Base-by-base conservation (phyloP, 169 alveolate genomes). In the Ichthyophthirius multifiliis region DNA sequence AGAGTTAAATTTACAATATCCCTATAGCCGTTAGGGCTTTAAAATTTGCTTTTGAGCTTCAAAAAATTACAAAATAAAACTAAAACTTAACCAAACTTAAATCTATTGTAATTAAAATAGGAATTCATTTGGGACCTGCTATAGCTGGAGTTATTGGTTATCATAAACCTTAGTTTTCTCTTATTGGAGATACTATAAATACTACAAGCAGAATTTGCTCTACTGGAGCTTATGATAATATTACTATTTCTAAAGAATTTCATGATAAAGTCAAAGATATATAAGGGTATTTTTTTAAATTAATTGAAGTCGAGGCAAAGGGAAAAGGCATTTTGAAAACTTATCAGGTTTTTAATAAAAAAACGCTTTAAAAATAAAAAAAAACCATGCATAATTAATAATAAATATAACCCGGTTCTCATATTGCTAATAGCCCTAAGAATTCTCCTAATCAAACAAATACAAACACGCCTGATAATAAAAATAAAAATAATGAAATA, bases 111-210 rank as follows among this genome's bases (percentile, higher is more conserved):
- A 55, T 55, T 23, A 55, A 55, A 27, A 39, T 55, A 3, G 97
- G 97, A 23, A 90, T 94, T 16, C 95, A 94, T 82, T 85, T 88
- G 65, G 97, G 97, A 15, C 83, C 88, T 45, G 97, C 92, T 0
- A 91, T 92, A 13, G 93, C 96, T 5, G 97, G 96, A 6, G 96
- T 94, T 16, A 93, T 94, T 0, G 97, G 97, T 3, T 85, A 90
- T 30, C 96, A 90, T 74, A 94, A 94, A 43, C 97, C 97, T 1
- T 85, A 94, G 75, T 94, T 94, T 82, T 88, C 95, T 13, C 75
- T 94, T 23, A 90, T 94, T 35, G 97, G 97, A 1, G 97, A 92
- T 82, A 89, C 96, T 31, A 96, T 94, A 1, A 94, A 94, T 79
- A 94, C 95, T 0, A 89, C 97, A 10, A 84, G 94, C 43, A 85